Percentiles rank a stretch among this genome's conserved stretches.
phyloP scores from a whole-genome alignment of 2,329 filamentous ascomycete species.

The Bimuria novae-zelandiae region DNA sequence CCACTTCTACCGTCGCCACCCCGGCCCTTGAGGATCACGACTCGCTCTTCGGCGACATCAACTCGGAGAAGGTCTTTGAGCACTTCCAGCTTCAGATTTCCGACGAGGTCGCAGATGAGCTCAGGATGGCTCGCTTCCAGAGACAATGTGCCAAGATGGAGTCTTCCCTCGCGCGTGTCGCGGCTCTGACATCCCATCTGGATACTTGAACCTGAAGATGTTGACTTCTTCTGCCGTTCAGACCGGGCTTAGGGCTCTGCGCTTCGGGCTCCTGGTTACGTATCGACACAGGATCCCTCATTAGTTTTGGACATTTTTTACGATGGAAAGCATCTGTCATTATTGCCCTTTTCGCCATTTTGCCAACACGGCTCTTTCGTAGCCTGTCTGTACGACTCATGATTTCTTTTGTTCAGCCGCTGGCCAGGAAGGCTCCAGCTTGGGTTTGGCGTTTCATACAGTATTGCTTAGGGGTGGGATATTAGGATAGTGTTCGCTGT shows the following conservation, averaged over 20 bases:
- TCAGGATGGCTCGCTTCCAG: slow-evolving; percentile 39
- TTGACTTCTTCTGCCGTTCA: background rate
- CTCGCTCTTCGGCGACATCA: slow-evolving; percentile 56
- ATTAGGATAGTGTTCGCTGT: background rate
- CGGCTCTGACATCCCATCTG: slow-evolving; percentile 42
- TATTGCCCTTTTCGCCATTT: slow-evolving; percentile 8
- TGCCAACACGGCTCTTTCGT: slow-evolving; percentile 13
- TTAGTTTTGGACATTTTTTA: background rate
- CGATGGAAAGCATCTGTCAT: background rate
- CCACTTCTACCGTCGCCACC: slow-evolving; percentile 47
- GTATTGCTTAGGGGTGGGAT: slow-evolving; percentile 9
- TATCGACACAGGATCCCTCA: slow-evolving; percentile 13
- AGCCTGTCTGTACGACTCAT: slow-evolving; percentile 36
- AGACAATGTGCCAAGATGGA: slow-evolving; percentile 42
- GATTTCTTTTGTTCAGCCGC: slow-evolving; percentile 37
- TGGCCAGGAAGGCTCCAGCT: slow-evolving; percentile 24
- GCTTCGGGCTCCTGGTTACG: slow-evolving; percentile 19
- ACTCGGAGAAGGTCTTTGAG: slow-evolving; percentile 66
- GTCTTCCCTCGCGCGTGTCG: slow-evolving; percentile 39
- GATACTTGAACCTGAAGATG: slow-evolving; percentile 29
- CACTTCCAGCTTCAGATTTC: slow-evolving; percentile 68
- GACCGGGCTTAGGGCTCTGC: slow-evolving; percentile 11
- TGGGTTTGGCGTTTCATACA: slow-evolving; percentile 14
- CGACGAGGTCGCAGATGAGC: slow-evolving; percentile 50
- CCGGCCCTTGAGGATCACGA: slow-evolving; percentile 36